Evolutionary conservation across 345 rosid species (phyloP).

Genomic region (Salix exigua): DNA sequence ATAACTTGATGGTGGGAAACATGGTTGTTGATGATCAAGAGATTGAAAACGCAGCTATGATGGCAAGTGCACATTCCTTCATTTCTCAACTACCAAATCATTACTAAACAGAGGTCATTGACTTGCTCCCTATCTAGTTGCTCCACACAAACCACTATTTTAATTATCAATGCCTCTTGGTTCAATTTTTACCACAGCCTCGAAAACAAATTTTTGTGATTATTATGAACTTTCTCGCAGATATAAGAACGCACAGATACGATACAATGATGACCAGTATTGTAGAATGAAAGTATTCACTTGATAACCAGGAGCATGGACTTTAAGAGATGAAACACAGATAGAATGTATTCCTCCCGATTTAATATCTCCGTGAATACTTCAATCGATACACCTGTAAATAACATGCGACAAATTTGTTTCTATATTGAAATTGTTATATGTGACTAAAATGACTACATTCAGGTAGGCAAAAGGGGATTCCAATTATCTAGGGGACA

Average conservation of each 20-base stretch:
- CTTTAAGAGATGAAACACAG: not conserved
- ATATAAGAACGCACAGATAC: no score
- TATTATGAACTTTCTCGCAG: no score
- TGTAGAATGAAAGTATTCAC: not conserved
- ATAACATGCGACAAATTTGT: no score
- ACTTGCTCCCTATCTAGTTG: not conserved
- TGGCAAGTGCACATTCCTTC: conserved; percentile 58
- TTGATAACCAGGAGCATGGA: not conserved
- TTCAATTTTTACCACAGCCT: no score
- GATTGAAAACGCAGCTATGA: conserved; percentile 41
- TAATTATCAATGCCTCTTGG: no score
- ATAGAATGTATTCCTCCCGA: no score
- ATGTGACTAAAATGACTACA: not conserved
- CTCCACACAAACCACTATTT: no score
- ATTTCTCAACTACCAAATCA: conserved; percentile 43
- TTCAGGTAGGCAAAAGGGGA: conserved; percentile 62
- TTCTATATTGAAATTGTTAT: not conserved
- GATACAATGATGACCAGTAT: not conserved
- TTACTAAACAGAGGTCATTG: conserved; percentile 43
- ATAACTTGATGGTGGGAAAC: conserved; percentile 57
- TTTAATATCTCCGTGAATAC: no score
- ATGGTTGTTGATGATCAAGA: conserved; percentile 46
- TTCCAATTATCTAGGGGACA: conserved; percentile 70
- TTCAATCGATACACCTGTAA: no score
- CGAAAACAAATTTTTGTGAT: no score